Conservation (phyloP, 768 basidiomycete species). For the Leccinum barrowsii region DNA sequence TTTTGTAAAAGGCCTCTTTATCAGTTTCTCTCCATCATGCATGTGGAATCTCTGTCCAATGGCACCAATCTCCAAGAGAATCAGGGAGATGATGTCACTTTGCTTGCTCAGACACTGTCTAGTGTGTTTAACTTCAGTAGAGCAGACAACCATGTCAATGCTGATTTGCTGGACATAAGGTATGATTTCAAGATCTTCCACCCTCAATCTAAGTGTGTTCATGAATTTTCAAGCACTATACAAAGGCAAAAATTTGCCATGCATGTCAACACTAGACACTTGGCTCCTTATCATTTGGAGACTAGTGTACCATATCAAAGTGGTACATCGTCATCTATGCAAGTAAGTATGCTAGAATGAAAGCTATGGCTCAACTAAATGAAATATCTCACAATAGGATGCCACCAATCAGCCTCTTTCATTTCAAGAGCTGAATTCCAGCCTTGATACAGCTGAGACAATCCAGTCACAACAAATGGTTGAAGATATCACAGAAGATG, state of each 20-base stretch:
- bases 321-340: background rate
- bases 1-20: background rate
- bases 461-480: background rate
- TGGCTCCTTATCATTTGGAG: background rate
- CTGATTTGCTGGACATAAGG: constrained; percentile 3
- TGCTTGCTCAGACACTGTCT: background rate
- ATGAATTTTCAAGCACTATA: background rate
- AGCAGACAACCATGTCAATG: background rate
- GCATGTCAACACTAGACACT: constrained; percentile 20
- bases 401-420: background rate
- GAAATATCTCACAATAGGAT: background rate
- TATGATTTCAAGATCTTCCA: background rate
- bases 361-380: background rate
- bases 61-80: background rate
- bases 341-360: constrained; percentile 8
- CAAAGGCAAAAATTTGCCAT: constrained; percentile 12
- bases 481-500: background rate
- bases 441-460: background rate
- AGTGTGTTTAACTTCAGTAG: background rate
- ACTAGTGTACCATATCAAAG: background rate
- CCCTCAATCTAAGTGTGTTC: background rate
- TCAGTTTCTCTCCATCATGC: constrained; percentile 6
- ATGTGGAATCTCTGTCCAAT: background rate
- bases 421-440: background rate
- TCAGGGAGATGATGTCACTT: background rate